Base-by-base conservation (phyloP, 257 asterid genomes). In the Apocynum venetum region DNA sequence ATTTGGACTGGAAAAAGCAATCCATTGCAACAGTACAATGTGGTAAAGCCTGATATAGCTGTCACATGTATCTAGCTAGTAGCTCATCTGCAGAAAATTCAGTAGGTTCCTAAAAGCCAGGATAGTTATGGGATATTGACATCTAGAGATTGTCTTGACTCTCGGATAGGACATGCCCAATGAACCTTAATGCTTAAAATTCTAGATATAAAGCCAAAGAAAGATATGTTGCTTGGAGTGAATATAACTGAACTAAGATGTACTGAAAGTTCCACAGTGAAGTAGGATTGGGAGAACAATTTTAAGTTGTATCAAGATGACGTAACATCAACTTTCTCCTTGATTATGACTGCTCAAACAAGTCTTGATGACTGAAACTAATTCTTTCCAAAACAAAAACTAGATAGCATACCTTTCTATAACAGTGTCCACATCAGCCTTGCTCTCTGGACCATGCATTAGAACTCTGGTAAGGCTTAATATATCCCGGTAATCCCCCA, bases 391-490 rank as follows among this genome's bases (percentile, higher is more conserved):
- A 12, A 44, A 74, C 13, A 25, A 61, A 43, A 61, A 59, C 25
- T 40, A 51, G 15, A 64, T 49, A 4, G 48, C 80, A 43, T 87
- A 94, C 98, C 96, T 91, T 73, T 92, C 96, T 77, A 91, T 86
- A 69, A 91, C 88, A 66, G 80, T 74, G 85, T 94, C 98, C 20
- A 92, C 95, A 67, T 87, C 88, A 74, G 93, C 89, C 89, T 94
- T 94, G 94, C 98, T 94, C 90, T 94, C 98, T 60, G 98, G 98
- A 64, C 98, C 98, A 73, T 86, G 97, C 82, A 81, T 92, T 78
- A 94, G 96, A 84, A 94, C 98, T 85, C 98, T 88, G 79, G 88
- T 92, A 80, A 94, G 91, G 93, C 96, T 94, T 80, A 94, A 80
- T 75, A 94, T 94, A 89, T 92, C 98, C 85, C 97, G 87, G 82